Percentiles rank a stretch among this genome's conserved stretches.
Conservation (phyloP, 108 stramenopile species). For the Conticribra weissflogii region DNA sequence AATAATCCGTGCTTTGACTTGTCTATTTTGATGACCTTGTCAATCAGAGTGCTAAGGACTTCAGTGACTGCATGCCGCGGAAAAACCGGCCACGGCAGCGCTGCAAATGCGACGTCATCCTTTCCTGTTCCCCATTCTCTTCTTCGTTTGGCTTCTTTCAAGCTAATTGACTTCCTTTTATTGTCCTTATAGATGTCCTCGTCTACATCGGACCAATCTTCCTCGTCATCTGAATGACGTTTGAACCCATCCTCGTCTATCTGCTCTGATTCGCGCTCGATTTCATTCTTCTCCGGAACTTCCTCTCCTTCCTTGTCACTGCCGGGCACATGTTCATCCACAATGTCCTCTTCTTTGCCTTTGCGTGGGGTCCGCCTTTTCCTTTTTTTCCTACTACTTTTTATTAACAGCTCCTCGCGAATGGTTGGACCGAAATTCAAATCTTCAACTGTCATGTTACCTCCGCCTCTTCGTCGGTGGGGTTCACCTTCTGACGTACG, state of each 20-base stretch:
- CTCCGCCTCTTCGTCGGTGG: slow-evolving; percentile 11
- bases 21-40: slow-evolving; percentile 79
- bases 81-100: slow-evolving; percentile 84
- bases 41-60: slow-evolving; percentile 72
- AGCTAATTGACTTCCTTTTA: slow-evolving; percentile 66
- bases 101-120: slow-evolving; percentile 76
- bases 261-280: slow-evolving; percentile 6
- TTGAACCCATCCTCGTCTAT: slow-evolving; percentile 74
- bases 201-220: slow-evolving; percentile 82
- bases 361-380: slow-evolving; percentile 52
- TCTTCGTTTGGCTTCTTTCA: slow-evolving; percentile 79
- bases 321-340: slow-evolving; percentile 26
- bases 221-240: slow-evolving; percentile 81
- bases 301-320: slow-evolving; percentile 20
- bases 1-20: slow-evolving; percentile 72
- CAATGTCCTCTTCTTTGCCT: slow-evolving; percentile 20
- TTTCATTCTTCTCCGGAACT: slow-evolving; percentile 19
- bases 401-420: slow-evolving; percentile 76
- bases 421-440: slow-evolving; percentile 36
- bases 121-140: slow-evolving; percentile 82
- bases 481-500: slow-evolving; percentile 59
- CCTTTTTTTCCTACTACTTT: slow-evolving; percentile 67
- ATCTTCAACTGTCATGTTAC: slow-evolving; percentile 17
- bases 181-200: slow-evolving; percentile 54
- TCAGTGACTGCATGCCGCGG: slow-evolving; percentile 65